Base-by-base conservation (phyloP, 2,329 filamentous ascomycete species). In the Verticillium albo-atrum region DNA sequence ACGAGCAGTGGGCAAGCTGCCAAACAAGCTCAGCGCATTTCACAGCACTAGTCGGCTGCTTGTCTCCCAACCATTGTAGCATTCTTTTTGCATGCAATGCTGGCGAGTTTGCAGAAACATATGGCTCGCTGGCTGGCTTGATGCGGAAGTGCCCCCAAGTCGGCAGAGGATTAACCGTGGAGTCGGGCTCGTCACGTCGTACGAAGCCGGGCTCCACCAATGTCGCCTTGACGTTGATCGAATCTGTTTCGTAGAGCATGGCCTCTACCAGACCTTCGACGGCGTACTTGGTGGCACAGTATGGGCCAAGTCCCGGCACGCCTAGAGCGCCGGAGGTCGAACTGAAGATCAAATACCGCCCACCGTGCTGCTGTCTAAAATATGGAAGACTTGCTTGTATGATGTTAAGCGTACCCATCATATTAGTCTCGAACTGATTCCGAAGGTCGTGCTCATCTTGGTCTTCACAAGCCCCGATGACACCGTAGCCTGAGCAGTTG, bases 351-450 rank as follows among this genome's bases (percentile, higher is more conserved):
- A 98, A 81, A 72, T 97, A 98, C 30, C 93, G 85, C 1, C 95
- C 95, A 1, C 79, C 80, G 25, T 83, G 82, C 64, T 91, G 88
- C 63, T 87, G 82, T 56, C 94, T 87, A 67, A 98, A 96, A 75
- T 96, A 92, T 0, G 93, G 92, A 37, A 98, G 78, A 1, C 90
- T 93, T 23, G 91, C 79, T 72, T 97, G 92, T 61, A 98, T 89
- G 67, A 99, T 97, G 75, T 98, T 90, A 61, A 98, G 76, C 0
- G 92, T 96, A 58, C 95, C 95, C 81, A 96, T 94, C 74, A 97
- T 97, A 74, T 99, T 99, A 25, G 93, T 97, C 79, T 96, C 92
- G 76, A 98, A 97, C 74, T 98, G 95, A 69, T 96, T 94, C 60
- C 92, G 90, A 66, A 98, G 85, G 71, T 98, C 95, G 73, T 92